Conservation (phyloP, 169 alveolate genomes). For the Hepatocystis sp. region DNA sequence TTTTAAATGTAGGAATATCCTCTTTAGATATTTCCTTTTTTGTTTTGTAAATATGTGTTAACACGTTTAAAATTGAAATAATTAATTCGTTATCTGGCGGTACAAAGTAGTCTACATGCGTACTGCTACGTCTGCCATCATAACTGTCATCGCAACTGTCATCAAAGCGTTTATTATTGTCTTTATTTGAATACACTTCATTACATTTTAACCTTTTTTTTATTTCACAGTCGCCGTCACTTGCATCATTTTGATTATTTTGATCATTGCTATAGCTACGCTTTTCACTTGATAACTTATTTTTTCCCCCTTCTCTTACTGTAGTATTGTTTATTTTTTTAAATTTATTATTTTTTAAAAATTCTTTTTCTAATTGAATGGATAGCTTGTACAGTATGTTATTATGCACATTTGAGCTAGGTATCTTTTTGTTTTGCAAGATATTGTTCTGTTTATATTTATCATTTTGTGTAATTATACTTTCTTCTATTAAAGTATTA, state of each 20-base stretch:
- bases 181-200: not conserved
- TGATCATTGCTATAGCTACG: not conserved
- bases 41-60: constrained; percentile 33
- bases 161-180: not conserved
- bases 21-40: constrained; percentile 20
- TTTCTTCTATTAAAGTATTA: constrained; percentile 34
- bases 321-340: not conserved
- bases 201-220: not conserved
- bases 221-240: not conserved
- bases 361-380: constrained; percentile 46
- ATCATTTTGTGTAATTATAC: not conserved
- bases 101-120: constrained; percentile 1
- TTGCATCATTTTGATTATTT: not conserved
- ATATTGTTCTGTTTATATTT: not conserved
- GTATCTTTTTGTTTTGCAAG: not conserved
- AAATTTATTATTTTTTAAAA: constrained; percentile 26
- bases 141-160: not conserved
- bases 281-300: not conserved
- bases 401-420: not conserved
- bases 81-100: constrained; percentile 71
- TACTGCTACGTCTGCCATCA: not conserved
- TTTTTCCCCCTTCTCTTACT: not conserved
- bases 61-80: constrained; percentile 35
- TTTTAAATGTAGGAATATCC: constrained; percentile 20
- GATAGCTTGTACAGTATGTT: not conserved